Evolutionary conservation across 2,329 filamentous ascomycete species (phyloP), one percentile per base, ranked within the genome.

Genomic region (Metarhizium brunneum): DNA sequence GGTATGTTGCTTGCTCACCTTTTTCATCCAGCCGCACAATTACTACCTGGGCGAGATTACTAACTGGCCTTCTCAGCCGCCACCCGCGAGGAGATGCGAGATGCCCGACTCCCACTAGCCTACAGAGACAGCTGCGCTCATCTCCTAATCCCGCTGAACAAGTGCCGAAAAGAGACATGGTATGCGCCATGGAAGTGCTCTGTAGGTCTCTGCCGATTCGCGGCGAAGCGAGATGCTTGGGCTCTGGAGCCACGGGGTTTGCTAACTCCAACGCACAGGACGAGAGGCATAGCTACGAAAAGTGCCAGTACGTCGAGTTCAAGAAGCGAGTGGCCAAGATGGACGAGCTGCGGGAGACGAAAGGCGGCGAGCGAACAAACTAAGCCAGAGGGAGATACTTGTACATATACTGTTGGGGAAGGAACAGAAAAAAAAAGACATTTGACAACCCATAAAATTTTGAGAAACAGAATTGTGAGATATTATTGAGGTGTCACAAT

Each of bases 221-320:
- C 16, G 20, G 18, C n/a, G 50, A 52, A n/a, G 50, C 50, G 10
- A n/a, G 36, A 53, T 13, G 36, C 42, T 50, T 36, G 29, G n/a
- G 30, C 13, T 50, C 48, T 36, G 8, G 35, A 16, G 7, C 30
- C 8, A 18, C 45, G 2, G 16, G 6, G n/a, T 13, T n/a, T 25
- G 48, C 30, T 50, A 14, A 47, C 6, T 30, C 38, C 29, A 45
- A 47, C 42, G 36, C 56, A 57, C 69, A 97, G 94, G 85, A 91
- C 72, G 94, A 99, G 80, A 82, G 94, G 78, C 94, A 99, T 76
- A 87, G 86, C 68, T 99, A 99, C 80, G 94, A 99, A 73, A 97
- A 97, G 74, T 99, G 94, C 83, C 94, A 99, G 70, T 99, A 99
- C 75, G 88, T 88, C 62, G 94, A 97, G 73, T 99, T 99, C 81